These are phyloP conservation scores for Brachypodium distachyon DNA, from an alignment of 202 grass and related monocot species.

Conservation along the genomic window DNA sequence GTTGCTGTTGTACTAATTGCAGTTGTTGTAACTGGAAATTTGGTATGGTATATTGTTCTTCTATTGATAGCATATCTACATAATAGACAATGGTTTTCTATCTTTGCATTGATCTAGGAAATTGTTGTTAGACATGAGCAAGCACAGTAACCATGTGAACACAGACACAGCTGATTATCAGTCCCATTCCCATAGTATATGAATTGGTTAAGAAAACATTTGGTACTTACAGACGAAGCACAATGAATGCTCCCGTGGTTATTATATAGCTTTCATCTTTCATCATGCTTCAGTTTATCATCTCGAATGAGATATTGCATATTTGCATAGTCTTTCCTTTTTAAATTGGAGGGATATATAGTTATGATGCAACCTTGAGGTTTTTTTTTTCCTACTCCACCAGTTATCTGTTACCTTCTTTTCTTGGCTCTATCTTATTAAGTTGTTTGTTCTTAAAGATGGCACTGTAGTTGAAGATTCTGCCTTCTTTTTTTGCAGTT, in stretches of 20 bases:
- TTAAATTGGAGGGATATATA: neutral
- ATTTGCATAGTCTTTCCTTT: neutral
- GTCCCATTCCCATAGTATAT: neutral
- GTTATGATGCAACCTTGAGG: neutral
- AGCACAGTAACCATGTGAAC: neutral
- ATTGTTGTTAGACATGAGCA: neutral
- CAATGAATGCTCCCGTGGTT: neutral
- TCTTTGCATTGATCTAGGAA: neutral
- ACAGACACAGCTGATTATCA: neutral
- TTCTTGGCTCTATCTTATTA: neutral
- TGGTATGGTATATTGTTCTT: neutral
- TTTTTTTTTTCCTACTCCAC: neutral
- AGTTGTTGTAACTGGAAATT: neutral
- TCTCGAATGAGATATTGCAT: neutral
- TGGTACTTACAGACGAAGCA: neutral
- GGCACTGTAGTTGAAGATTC: conserved; percentile 3
- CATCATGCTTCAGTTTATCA: neutral
- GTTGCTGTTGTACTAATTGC: neutral
- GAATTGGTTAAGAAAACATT: neutral
- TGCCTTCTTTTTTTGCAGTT: conserved; percentile 43
- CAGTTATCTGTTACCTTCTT: neutral
- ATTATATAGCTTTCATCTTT: neutral
- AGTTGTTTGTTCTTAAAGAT: neutral
- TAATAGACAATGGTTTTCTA: neutral
- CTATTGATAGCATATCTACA: neutral